Percentiles rank a stretch among this genome's conserved stretches.
Conservation (phyloP, 108 stramenopile genomes). For the Nannochloropsis oceanica region DNA sequence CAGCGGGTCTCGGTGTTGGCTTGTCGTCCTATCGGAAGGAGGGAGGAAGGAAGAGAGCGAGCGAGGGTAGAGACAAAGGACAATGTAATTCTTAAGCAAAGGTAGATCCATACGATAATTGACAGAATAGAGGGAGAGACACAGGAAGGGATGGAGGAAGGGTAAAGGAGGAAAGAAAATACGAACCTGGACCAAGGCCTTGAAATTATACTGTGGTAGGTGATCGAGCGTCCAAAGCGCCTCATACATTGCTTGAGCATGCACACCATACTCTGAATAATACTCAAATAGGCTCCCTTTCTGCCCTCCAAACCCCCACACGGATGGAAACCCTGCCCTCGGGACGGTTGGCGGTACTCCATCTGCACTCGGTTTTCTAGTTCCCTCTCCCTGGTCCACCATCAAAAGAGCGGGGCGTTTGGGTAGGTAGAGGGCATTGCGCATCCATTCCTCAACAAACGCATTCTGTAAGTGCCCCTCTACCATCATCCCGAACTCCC, state of each 20-base stretch:
- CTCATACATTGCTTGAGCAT: neutral
- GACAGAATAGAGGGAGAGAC: too few relatives aligned
- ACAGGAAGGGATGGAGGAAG: too few relatives aligned
- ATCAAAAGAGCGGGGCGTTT: neutral
- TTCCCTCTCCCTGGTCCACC: neutral
- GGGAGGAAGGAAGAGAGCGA: too few relatives aligned
- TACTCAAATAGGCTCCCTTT: neutral
- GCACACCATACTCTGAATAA: neutral
- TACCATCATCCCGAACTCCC: slow-evolving; percentile 5
- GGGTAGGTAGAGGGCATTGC: neutral
- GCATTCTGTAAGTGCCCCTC: neutral
- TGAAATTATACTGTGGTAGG: neutral
- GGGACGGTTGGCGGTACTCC: neutral
- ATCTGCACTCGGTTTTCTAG: neutral
- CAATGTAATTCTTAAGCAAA: too few relatives aligned
- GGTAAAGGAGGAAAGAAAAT: too few relatives aligned
- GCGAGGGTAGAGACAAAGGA: too few relatives aligned
- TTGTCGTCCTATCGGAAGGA: neutral
- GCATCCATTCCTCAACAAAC: neutral
- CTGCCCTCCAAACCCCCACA: neutral
- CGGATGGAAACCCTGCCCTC: neutral
- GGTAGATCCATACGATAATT: too few relatives aligned
- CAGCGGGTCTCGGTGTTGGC: neutral
- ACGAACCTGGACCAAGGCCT: neutral
- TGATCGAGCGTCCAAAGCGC: neutral